Evolutionary conservation across 331 rosid species (phyloP).

Genomic region (Pyrus hybrid): DNA sequence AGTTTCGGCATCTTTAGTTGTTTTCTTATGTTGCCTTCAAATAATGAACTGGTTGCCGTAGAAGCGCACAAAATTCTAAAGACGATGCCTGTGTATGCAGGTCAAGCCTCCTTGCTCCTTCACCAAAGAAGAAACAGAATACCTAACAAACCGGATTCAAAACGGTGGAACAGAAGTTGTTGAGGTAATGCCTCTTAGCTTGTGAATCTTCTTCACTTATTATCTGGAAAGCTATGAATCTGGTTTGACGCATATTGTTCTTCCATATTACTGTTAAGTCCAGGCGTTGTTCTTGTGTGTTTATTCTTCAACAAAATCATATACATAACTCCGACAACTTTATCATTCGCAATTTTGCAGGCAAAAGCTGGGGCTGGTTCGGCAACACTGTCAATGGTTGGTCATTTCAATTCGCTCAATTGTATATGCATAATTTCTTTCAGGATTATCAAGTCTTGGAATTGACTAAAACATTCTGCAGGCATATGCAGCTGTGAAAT

Average conservation of each 20-base stretch:
- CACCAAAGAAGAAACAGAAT: conserved; percentile 57
- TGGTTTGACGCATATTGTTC: too few species aligned
- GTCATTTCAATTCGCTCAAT: not conserved
- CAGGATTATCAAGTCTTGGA: not conserved
- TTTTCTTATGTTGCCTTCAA: not conserved
- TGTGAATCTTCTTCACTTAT: not conserved
- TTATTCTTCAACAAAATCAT: not conserved
- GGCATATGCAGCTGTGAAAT: conserved; percentile 86
- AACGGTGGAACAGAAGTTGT: conserved; percentile 99
- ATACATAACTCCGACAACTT: not conserved
- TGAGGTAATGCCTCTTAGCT: conserved; percentile 44
- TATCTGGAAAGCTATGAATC: not conserved
- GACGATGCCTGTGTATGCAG: conserved; percentile 21
- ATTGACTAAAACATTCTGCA: not conserved
- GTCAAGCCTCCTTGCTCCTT: conserved; percentile 94
- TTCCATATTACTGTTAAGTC: not conserved
- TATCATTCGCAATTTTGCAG: conserved; percentile 27
- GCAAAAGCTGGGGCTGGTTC: conserved; percentile 99
- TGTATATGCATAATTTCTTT: not conserved
- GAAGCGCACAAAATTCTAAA: not conserved
- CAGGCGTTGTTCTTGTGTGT: not conserved
- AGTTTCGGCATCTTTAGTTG: not conserved
- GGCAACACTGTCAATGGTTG: conserved; percentile 94
- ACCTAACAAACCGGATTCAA: too few species aligned
- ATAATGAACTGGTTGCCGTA: not conserved